Evolutionary conservation across 2,329 filamentous ascomycete genomes (phyloP), one percentile per base, ranked within the genome.

Genomic region (Leptoxyphium fumago): DNA sequence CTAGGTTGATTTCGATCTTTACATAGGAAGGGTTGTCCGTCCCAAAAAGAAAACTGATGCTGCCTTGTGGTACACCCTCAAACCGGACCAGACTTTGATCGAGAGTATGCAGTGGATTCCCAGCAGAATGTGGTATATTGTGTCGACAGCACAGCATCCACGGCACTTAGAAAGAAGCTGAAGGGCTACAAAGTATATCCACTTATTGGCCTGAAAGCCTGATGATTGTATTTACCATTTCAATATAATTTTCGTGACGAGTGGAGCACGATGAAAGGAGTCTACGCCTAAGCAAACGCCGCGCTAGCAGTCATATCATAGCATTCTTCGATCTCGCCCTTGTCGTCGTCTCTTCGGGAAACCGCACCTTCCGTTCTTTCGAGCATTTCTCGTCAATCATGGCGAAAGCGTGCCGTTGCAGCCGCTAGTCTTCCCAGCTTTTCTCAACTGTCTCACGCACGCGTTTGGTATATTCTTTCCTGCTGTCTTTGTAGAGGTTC

Each of bases 391-490:
- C 21, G 21, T 7, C 21, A 26, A 26, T 26, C 21, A 26, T 7
- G 7, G 21, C 21, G 21, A 26, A 7, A 26, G 4, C 7, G 21
- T 26, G 4, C 21, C 21, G 21, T 26, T 26, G 21, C 21, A 26
- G 21, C 32, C 13, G 9, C 32, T 36, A 94, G 58, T 95, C 89
- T 51, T 96, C 91, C 91, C 91, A 98, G 69, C 89, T 96, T 77
- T 95, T 96, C 72, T 98, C 91, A 13, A 98, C 91, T 0, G 89
- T 95, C 70, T 96, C 91, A 40, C 87, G 74, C 38, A 98, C 91
- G 14, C 88, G 74, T 71, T 98, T 98, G 21, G 82, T 84, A 61
- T 98, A 98, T 61, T 98, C 91, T 63, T 88, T 87, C 50, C 88
- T 77, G 64, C 96, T 96, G 61, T 98, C 91, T 64, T 96, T 96